phyloP scores from a whole-genome alignment of 2,329 filamentous ascomycete species.

The Talaromyces sp. region DNA sequence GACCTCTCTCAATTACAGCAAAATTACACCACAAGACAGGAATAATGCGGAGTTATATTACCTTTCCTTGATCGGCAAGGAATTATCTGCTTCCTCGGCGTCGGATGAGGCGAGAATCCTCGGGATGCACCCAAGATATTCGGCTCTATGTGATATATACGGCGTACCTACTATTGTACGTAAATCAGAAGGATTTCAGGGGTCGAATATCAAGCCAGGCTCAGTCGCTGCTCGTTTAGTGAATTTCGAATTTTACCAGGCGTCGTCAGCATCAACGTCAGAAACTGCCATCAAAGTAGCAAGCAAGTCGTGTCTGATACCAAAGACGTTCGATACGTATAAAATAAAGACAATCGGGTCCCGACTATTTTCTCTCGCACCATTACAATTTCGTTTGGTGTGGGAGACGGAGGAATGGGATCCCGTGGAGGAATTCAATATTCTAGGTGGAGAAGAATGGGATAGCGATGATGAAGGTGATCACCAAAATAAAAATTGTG shows the following conservation, averaged over 20 bases:
- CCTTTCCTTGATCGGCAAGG: slow-evolving; percentile 74
- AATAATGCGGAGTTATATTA: slow-evolving; percentile 92
- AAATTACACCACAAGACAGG: slow-evolving; percentile 69
- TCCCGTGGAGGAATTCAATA: slow-evolving; percentile 63
- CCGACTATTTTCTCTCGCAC: slow-evolving; percentile 63
- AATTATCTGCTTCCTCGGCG: slow-evolving; percentile 52
- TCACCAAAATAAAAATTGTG: slow-evolving; percentile 38
- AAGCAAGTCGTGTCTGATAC: slow-evolving; percentile 54
- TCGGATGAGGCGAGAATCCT: slow-evolving; percentile 54
- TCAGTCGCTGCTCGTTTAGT: slow-evolving; percentile 78
- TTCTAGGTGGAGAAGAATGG: slow-evolving; percentile 52
- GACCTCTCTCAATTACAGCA: slow-evolving; percentile 56
- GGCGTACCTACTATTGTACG: slow-evolving; percentile 65
- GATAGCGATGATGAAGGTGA: slow-evolving; percentile 30
- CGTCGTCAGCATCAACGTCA: slow-evolving; percentile 15
- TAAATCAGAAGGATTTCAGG: slow-evolving; percentile 37
- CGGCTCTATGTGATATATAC: slow-evolving; percentile 70
- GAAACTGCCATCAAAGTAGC: background rate
- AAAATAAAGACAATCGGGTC: slow-evolving; percentile 74
- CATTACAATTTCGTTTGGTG: slow-evolving; percentile 64
- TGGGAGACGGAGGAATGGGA: slow-evolving; percentile 95
- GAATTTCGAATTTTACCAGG: slow-evolving; percentile 57
- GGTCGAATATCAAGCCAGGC: slow-evolving; percentile 60
- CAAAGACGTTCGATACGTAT: slow-evolving; percentile 76
- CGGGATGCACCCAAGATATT: slow-evolving; percentile 66